Evolutionary conservation across 129 eudicot species (phyloP).

Genomic region (Sambucus nigra): DNA sequence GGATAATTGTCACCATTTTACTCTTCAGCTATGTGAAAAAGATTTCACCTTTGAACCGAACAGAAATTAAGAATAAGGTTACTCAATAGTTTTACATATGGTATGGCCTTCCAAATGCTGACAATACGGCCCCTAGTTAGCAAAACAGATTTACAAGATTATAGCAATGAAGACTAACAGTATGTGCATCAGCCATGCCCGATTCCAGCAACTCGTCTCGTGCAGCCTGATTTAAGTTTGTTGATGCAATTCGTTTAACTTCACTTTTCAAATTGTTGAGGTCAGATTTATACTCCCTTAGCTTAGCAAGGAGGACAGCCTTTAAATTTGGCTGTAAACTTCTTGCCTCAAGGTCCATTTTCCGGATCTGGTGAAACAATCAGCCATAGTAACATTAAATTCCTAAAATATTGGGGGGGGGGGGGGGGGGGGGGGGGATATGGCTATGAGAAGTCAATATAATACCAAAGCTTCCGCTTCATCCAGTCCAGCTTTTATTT

Average conservation of each 20-base stretch:
- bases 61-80: too few species aligned
- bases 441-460: not conserved
- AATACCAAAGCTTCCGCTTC: constrained; percentile 68
- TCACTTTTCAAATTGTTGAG: constrained; percentile 59
- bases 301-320: constrained; percentile 60
- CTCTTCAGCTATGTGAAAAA: too few species aligned
- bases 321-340: constrained; percentile 57
- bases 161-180: constrained; percentile 19
- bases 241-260: constrained; percentile 46
- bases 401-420: constrained; percentile 1
- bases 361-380: constrained; percentile 37
- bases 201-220: constrained; percentile 59
- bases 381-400: constrained; percentile 6
- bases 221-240: constrained; percentile 53
- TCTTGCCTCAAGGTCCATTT: constrained; percentile 75
- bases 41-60: too few species aligned
- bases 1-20: too few species aligned
- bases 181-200: constrained; percentile 45
- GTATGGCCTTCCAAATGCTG: too few species aligned
- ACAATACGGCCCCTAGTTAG: too few species aligned
- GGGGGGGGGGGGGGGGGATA: not conserved
- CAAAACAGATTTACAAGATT: not conserved
- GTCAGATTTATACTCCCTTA: constrained; percentile 61
- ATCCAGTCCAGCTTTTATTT: constrained; percentile 47
- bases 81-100: too few species aligned